Percentiles rank a stretch among this genome's conserved stretches.
Conservation (phyloP, 345 rosid species). For the Salix udensis region DNA sequence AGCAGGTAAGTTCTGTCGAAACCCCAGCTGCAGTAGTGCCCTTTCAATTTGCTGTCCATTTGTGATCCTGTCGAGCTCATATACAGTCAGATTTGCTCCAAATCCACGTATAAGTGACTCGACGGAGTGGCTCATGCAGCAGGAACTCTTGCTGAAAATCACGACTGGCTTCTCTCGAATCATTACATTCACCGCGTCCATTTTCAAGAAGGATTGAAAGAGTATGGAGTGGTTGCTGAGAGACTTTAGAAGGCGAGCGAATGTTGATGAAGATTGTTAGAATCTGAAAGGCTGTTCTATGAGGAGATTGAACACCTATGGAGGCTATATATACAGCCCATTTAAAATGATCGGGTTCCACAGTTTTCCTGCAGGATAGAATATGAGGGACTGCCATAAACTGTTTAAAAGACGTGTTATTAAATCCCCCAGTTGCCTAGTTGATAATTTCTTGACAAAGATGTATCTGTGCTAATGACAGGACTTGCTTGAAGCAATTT, state of each 20-base stretch:
- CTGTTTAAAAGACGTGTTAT: too few relatives aligned
- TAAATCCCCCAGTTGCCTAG: too few relatives aligned
- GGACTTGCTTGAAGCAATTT: too few relatives aligned
- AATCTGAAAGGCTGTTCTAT: not conserved
- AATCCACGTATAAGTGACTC: constrained; percentile 25
- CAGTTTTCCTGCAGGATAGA: not conserved
- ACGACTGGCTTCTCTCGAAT: constrained; percentile 23
- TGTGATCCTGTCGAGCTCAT: constrained; percentile 26
- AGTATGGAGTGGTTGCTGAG: not conserved
- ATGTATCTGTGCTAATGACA: too few relatives aligned
- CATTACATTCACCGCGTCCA: constrained; percentile 23
- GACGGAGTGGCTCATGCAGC: constrained; percentile 36
- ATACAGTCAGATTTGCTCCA: constrained; percentile 28
- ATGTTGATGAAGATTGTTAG: not conserved
- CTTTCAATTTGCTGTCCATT: constrained; percentile 26
- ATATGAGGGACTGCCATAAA: not conserved
- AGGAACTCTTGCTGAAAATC: constrained; percentile 28
- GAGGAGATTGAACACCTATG: constrained; percentile 8
- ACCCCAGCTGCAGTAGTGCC: constrained; percentile 25
- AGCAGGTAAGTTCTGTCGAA: constrained; percentile 26
- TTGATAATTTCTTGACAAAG: too few relatives aligned
- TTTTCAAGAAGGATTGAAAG: not conserved
- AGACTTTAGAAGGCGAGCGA: not conserved
- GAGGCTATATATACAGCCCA: constrained; percentile 28
- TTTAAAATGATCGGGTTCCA: not conserved